Base-by-base conservation (phyloP, 306 rosid species). In the Abrus precatorius region DNA sequence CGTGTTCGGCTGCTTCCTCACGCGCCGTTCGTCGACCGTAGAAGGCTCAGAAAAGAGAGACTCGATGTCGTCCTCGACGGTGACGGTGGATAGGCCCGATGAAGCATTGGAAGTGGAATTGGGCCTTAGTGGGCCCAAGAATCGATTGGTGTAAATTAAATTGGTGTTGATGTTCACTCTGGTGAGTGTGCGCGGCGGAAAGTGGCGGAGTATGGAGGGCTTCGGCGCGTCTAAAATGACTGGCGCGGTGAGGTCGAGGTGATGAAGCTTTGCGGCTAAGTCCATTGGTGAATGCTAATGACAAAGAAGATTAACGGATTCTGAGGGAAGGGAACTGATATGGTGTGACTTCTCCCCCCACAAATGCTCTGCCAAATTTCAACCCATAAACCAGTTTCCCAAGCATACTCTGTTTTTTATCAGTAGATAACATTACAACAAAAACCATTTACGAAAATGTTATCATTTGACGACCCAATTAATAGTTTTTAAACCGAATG, bases 161-260 rank as follows among this genome's bases (percentile, higher is more conserved):
- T 81, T 62, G 57, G 74, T 7, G 79, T 47, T 62, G 75, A 1
- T 20, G 70, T 20, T 79, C 2, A 32, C 9, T 33, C 65, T 78
- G n/a, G 65, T 73, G 66, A 14, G 87, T 59, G 72, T 43, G 5
- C 79, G 84, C 20, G 74, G 84, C 8, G 76, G 83, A 68, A 69
- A 65, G 59, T 65, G 85, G 45, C 85, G 79, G 0, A 76, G 84
- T 13, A 81, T 8, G 63, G 83, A 59, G 45, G 89, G 13, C 60
- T 79, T 84, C 9, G 75, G 86, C 2, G 93, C 30, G 11, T 92
- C 87, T 27, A 90, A 48, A 69, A 87, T 74, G 41, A 92, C 80
- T 0, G 93, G 68, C 40, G 91, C 97, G 84, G 88, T 84, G 79
- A 95, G 94, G 81, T 90, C 90, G 13, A 91, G 86, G 75, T 85